A percentile compares a stretch with the other conserved stretches of the same genome.
phyloP scores from a whole-genome alignment of 352 stramenopile genomes.

The Globisporangium takayamanum region DNA sequence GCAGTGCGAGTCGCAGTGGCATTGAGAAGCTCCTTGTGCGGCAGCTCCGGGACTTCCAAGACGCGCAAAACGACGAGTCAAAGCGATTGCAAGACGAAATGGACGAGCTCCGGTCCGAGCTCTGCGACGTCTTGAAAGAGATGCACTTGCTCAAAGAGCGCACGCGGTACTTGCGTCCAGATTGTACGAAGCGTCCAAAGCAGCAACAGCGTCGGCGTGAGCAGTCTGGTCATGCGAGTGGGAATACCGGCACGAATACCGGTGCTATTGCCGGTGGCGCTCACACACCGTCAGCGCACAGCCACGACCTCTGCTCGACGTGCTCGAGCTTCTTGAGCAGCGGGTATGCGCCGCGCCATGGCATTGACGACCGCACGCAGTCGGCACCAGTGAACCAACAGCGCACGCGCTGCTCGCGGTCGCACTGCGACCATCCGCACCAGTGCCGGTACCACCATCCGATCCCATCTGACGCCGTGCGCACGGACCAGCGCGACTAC shows the following conservation, averaged over 20 bases:
- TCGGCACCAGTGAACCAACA: background rate
- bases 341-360: too few species aligned
- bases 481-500: background rate
- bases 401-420: too few species aligned
- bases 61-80: constrained; percentile 43
- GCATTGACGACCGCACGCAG: background rate
- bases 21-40: constrained; percentile 40
- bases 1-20: constrained; percentile 33
- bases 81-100: constrained; percentile 53
- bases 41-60: constrained; percentile 43
- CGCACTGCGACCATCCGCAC: background rate
- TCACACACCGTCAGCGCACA: background rate
- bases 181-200: background rate
- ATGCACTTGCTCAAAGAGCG: constrained; percentile 64
- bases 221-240: too few species aligned
- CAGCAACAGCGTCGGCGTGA: background rate
- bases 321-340: background rate
- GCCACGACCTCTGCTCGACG: constrained; percentile 1
- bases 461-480: background rate
- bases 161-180: constrained; percentile 55
- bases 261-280: background rate
- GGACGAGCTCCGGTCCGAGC: constrained; percentile 56
- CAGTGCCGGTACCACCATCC: constrained; percentile 8
- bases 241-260: background rate
- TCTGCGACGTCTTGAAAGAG: constrained; percentile 59